Percentiles rank a stretch among this genome's conserved stretches.
Conservation (phyloP, 208 protist species). For the Trypanosoma caninum region DNA sequence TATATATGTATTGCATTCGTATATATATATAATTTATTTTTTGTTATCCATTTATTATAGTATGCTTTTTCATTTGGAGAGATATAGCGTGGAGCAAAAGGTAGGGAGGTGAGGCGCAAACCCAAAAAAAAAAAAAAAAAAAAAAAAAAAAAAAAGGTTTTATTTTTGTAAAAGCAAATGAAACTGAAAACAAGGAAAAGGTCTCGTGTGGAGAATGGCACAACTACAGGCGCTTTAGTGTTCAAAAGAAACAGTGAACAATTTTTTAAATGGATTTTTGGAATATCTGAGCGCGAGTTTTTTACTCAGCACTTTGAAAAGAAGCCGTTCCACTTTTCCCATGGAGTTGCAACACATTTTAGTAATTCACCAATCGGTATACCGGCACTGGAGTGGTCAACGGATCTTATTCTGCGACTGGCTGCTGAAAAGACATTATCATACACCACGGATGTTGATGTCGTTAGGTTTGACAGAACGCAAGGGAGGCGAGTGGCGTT, state of each 20-base stretch:
- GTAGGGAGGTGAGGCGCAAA: too few relatives aligned
- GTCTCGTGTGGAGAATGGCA: background rate
- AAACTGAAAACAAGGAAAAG: constrained; percentile 1
- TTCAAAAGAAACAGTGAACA: background rate
- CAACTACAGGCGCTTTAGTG: background rate
- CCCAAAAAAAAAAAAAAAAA: too few relatives aligned
- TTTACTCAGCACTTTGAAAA: constrained; percentile 82
- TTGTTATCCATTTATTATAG: too few relatives aligned
- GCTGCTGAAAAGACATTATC: constrained; percentile 24
- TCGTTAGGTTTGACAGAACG: constrained; percentile 50
- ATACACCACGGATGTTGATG: constrained; percentile 44
- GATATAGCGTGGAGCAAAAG: too few relatives aligned
- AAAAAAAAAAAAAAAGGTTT: background rate
- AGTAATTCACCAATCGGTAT: constrained; percentile 24
- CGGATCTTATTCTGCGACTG: constrained; percentile 41
- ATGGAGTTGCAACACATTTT: constrained; percentile 40
- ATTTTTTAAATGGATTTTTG: constrained; percentile 59
- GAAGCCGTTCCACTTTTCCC: constrained; percentile 45
- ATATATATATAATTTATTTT: too few relatives aligned
- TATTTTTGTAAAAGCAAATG: background rate
- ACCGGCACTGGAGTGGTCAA: constrained; percentile 51
- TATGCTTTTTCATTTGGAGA: too few relatives aligned
- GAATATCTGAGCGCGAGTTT: constrained; percentile 51
- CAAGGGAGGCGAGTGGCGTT: constrained; percentile 42
- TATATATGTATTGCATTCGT: too few relatives aligned